Conservation (phyloP, 345 rosid genomes). For the Murraya koenigii region DNA sequence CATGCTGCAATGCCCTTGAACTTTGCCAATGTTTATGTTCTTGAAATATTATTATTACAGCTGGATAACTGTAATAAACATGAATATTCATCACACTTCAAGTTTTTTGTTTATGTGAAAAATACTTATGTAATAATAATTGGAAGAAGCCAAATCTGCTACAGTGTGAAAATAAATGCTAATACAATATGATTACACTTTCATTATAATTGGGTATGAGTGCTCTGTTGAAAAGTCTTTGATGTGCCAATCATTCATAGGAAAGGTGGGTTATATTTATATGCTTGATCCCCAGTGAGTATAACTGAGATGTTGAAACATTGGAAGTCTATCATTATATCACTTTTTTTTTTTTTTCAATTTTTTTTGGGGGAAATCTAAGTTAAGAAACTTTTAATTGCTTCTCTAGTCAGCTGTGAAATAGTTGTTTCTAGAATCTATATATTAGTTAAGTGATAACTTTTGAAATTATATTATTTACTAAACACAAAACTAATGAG, state of each 20-base stretch:
- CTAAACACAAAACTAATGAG: neutral
- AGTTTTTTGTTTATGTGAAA: neutral
- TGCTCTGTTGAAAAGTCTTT: neutral
- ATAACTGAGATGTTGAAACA: neutral
- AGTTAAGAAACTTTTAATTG: neutral
- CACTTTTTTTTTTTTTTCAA: neutral
- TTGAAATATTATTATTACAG: neutral
- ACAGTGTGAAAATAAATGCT: neutral
- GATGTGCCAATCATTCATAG: neutral
- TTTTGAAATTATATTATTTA: neutral
- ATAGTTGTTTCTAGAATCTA: neutral
- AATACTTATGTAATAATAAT: neutral
- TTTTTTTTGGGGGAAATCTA: neutral
- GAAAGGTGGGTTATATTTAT: neutral
- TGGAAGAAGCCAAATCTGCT: neutral
- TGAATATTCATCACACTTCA: neutral
- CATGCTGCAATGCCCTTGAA: neutral
- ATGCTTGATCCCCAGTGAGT: neutral
- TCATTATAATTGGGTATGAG: neutral
- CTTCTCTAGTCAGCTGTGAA: neutral
- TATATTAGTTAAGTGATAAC: neutral
- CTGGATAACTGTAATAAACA: neutral
- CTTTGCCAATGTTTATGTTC: neutral
- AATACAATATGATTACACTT: neutral
- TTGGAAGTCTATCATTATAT: neutral